Evolutionary conservation across 2,329 filamentous ascomycete species (phyloP), one percentile per base, ranked within the genome.

Genomic region (Xylaria digitata): DNA sequence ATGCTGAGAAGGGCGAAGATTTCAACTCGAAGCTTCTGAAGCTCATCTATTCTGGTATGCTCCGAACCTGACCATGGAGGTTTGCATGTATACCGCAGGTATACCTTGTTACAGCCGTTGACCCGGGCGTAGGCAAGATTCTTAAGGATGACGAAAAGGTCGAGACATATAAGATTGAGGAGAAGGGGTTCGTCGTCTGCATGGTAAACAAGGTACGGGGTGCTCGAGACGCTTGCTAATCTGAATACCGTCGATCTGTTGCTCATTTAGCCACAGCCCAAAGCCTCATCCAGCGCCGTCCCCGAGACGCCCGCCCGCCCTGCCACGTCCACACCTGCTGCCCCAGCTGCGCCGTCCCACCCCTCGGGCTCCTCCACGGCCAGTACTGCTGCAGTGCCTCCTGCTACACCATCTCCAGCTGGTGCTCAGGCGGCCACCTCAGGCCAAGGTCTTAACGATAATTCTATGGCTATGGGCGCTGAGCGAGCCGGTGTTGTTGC

Each of bases 161-260:
- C 74, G 93, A 94, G 81, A 94, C 92, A 46, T 98, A 98, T 85
- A 97, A 93, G 82, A 98, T 99, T 71, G 95, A 99, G 82, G 96
- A 98, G 87, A 99, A 98, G 86, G 96, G 96, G 43, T 99, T 98
- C 80, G 94, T 99, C 76, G 96, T 99, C 68, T 99, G 96, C 84
- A 97, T 99, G 90, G 90, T 97, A 75, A 93, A 93, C 79, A 98
- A 98, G 92, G 94, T 97, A 84, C 70, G 80, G 70, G 3, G 80
- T 70, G 61, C 64, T 50, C 13, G 42, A n/a, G 21, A 26, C 21
- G 26, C 21, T 34, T 26, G 57, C 32, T 42, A 5, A 9, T 26
- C 30, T 52, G 13, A 37, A 26, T 23, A 17, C 53, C 37, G 15
- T 46, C 56, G 46, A 53, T 34, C 45, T 46, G 48, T 52, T 61